phyloP scores from a whole-genome alignment of 2,329 filamentous ascomycete genomes.

The Fusarium nematophilum region DNA sequence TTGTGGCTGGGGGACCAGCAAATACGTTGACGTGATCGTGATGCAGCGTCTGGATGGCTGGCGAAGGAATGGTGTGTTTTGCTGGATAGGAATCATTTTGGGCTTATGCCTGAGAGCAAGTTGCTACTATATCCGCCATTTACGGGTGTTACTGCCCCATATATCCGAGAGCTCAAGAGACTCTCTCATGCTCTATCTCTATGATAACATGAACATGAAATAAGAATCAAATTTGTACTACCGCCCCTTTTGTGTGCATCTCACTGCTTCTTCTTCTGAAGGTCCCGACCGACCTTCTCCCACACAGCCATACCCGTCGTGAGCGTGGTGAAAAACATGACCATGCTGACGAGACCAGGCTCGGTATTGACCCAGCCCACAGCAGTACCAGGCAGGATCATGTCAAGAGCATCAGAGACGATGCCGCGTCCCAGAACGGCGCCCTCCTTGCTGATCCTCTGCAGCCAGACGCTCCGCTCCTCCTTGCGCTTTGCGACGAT shows the following conservation, averaged over 20 bases:
- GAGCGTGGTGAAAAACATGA: conserved; percentile 71
- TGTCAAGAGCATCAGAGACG: conserved; percentile 69
- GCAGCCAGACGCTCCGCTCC: conserved; percentile 47
- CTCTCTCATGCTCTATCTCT: background rate
- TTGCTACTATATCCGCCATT: background rate
- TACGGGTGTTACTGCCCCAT: background rate
- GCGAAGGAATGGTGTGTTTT: too few relatives aligned
- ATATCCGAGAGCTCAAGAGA: background rate
- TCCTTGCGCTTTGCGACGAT: conserved; percentile 49
- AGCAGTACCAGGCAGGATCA: conserved; percentile 69
- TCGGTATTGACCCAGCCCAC: conserved; percentile 70
- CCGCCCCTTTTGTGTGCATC: background rate
- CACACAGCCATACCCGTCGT: conserved; percentile 72
- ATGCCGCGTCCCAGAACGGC: conserved; percentile 58
- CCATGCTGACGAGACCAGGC: conserved; percentile 64
- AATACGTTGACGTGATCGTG: too few relatives aligned
- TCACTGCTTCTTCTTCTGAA: conserved; percentile 35
- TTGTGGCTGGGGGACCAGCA: too few relatives aligned
- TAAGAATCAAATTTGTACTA: background rate
- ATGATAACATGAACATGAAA: conserved; percentile 9
- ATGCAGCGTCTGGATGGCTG: too few relatives aligned
- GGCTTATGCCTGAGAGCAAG: background rate
- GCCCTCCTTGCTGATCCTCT: conserved; percentile 45
- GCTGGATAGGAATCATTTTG: too few relatives aligned
- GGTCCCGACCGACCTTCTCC: conserved; percentile 58